Conservation (phyloP, 139 green algal genomes). For the Closterium sp. region DNA sequence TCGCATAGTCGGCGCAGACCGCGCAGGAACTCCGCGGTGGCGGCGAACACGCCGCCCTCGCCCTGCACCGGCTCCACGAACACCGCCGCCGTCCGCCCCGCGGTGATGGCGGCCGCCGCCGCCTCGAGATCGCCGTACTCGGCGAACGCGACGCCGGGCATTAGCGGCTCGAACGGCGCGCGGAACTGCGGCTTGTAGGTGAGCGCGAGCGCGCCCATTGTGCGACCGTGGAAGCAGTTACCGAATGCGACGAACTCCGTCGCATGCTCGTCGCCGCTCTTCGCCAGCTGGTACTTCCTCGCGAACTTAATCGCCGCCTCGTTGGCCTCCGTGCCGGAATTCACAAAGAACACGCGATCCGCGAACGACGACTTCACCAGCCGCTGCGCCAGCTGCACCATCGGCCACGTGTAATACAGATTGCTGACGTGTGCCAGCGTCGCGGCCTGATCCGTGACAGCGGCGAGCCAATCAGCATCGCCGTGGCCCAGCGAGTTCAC, state of each 20-base stretch:
- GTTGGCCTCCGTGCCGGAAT: slow-evolving; percentile 97
- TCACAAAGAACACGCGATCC: slow-evolving; percentile 95
- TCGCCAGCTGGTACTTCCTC: slow-evolving; percentile 84
- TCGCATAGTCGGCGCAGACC: slow-evolving; percentile 89
- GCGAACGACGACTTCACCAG: slow-evolving; percentile 88
- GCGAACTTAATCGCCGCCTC: slow-evolving; percentile 99
- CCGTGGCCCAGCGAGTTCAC: slow-evolving; percentile 94
- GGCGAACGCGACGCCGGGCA: slow-evolving; percentile 68
- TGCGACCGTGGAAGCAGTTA: slow-evolving; percentile 93
- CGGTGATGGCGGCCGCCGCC: slow-evolving; percentile 63
- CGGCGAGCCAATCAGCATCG: slow-evolving; percentile 78
- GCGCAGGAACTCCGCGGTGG: slow-evolving; percentile 52
- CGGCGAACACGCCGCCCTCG: slow-evolving; percentile 82
- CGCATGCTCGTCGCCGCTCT: slow-evolving; percentile 59
- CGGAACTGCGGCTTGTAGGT: slow-evolving; percentile 86
- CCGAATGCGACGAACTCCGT: slow-evolving; percentile 91
- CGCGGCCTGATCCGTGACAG: slow-evolving; percentile 75
- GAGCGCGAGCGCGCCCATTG: slow-evolving; percentile 91
- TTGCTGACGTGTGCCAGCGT: slow-evolving; percentile 88
- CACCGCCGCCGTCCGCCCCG: slow-evolving; percentile 84
- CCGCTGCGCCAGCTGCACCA: slow-evolving; percentile 82
- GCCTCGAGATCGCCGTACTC: slow-evolving; percentile 56
- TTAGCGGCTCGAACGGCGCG: slow-evolving; percentile 91
- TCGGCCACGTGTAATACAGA: slow-evolving; percentile 90
- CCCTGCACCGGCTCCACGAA: slow-evolving; percentile 98